Evolutionary conservation across 2,329 filamentous ascomycete genomes (phyloP).

Genomic region (Rhinocladiella similis): DNA sequence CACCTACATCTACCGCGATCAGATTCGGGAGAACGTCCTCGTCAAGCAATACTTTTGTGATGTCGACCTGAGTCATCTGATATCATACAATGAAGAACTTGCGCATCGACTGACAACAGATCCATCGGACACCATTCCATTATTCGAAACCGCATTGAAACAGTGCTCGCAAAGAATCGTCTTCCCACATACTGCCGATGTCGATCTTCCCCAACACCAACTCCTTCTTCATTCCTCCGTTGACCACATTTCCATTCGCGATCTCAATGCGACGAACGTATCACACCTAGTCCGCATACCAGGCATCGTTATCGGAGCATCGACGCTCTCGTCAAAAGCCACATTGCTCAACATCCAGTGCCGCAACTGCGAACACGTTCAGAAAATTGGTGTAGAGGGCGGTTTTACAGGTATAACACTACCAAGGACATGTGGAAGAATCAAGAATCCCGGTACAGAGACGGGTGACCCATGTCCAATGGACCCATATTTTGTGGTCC

Average conservation of each 20-base stretch:
- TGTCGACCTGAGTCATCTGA: slow-evolving; percentile 91
- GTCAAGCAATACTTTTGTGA: slow-evolving; percentile 95
- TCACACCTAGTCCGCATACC: slow-evolving; percentile 94
- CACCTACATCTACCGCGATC: slow-evolving; percentile 95
- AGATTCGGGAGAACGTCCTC: slow-evolving; percentile 90
- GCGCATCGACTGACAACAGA: slow-evolving; percentile 87
- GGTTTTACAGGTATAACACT: slow-evolving; percentile 87
- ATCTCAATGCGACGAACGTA: slow-evolving; percentile 89
- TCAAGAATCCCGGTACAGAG: slow-evolving; percentile 60
- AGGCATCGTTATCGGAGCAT: slow-evolving; percentile 95
- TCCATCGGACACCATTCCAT: slow-evolving; percentile 86
- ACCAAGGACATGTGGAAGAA: slow-evolving; percentile 73
- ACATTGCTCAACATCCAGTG: slow-evolving; percentile 85
- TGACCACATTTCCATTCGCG: slow-evolving; percentile 87
- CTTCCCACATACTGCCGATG: slow-evolving; percentile 69
- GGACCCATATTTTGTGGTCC: slow-evolving; percentile 93
- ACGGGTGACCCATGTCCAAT: slow-evolving; percentile 75
- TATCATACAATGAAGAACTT: slow-evolving; percentile 93
- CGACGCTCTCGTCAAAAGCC: slow-evolving; percentile 93
- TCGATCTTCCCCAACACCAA: slow-evolving; percentile 85
- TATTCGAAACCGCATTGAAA: slow-evolving; percentile 87
- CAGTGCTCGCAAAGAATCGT: slow-evolving; percentile 93
- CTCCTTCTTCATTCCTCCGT: slow-evolving; percentile 91
- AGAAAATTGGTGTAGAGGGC: slow-evolving; percentile 71
- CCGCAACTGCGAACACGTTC: slow-evolving; percentile 74